Conservation (phyloP, 2,329 filamentous ascomycete species). For the Penicillium sp. region DNA sequence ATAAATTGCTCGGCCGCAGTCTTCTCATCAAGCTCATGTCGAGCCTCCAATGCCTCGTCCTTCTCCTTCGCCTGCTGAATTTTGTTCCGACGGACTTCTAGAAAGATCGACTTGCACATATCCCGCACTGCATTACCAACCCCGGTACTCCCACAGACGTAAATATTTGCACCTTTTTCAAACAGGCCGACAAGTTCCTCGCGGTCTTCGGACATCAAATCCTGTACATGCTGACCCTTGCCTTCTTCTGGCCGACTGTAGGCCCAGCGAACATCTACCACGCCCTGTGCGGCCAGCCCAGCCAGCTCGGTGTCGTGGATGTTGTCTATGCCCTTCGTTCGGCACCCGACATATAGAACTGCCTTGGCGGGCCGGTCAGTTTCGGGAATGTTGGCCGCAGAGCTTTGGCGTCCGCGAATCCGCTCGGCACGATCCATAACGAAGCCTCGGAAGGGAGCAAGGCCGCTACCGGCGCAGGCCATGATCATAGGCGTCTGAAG, state of each 20-base stretch:
- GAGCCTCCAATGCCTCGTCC: slow-evolving; percentile 30
- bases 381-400: slow-evolving; percentile 8
- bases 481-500: slow-evolving; percentile 37
- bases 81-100: slow-evolving; percentile 27
- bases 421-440: slow-evolving; percentile 53
- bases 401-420: slow-evolving; percentile 24
- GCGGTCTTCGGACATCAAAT: slow-evolving; percentile 47
- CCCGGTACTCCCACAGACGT: slow-evolving; percentile 57
- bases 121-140: slow-evolving; percentile 48
- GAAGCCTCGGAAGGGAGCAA: slow-evolving; percentile 60
- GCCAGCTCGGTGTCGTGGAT: slow-evolving; percentile 34
- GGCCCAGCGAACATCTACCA: slow-evolving; percentile 56
- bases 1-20: slow-evolving; percentile 29
- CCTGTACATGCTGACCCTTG: slow-evolving; percentile 51
- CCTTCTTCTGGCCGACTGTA: slow-evolving; percentile 49
- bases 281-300: slow-evolving; percentile 57
- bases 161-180: slow-evolving; percentile 51
- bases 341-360: slow-evolving; percentile 35
- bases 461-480: slow-evolving; percentile 44
- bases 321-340: slow-evolving; percentile 31
- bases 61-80: slow-evolving; percentile 32
- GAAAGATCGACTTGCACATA: slow-evolving; percentile 33
- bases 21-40: slow-evolving; percentile 19
- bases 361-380: slow-evolving; percentile 27
- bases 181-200: slow-evolving; percentile 45